A percentile compares a stretch with the other conserved stretches of the same genome.
Conservation (phyloP, 345 rosid species). For the Pseudoturritis turrita region DNA sequence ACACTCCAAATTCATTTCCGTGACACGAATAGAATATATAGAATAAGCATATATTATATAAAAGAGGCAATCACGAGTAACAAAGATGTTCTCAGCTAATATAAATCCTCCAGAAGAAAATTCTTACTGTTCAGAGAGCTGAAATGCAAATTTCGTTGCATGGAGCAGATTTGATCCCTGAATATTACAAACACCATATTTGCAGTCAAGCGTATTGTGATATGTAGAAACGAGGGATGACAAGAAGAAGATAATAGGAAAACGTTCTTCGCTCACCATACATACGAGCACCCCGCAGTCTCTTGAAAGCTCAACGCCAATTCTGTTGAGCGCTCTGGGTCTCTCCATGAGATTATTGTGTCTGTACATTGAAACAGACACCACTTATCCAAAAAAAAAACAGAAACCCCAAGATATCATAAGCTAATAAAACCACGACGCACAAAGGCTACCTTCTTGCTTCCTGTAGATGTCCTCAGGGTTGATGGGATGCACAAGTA, state of each 20-base stretch:
- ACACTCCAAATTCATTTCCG: neutral
- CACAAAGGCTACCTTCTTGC: slow-evolving; percentile 79
- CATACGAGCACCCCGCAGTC: slow-evolving; percentile 83
- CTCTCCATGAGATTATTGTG: slow-evolving; percentile 98
- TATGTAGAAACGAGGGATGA: neutral
- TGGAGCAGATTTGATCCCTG: slow-evolving; percentile 80
- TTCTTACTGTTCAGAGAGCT: slow-evolving; percentile 74
- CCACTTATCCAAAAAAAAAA: neutral
- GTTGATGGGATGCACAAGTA: slow-evolving; percentile 83
- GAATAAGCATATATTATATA: neutral
- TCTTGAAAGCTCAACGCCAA: slow-evolving; percentile 98
- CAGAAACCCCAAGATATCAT: neutral
- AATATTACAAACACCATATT: slow-evolving; percentile 1
- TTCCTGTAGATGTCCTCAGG: slow-evolving; percentile 91
- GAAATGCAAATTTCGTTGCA: slow-evolving; percentile 83
- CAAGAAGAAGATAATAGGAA: neutral
- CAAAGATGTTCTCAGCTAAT: neutral
- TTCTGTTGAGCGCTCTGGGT: slow-evolving; percentile 81
- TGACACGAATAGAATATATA: neutral
- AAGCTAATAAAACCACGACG: neutral
- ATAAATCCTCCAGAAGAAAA: slow-evolving; percentile 12
- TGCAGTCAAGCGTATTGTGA: neutral
- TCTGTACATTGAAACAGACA: slow-evolving; percentile 44
- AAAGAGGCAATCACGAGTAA: neutral
- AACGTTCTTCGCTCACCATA: slow-evolving; percentile 43